Base-by-base conservation (phyloP, 176 grass and related monocot genomes). In the Oryza australiensis region DNA sequence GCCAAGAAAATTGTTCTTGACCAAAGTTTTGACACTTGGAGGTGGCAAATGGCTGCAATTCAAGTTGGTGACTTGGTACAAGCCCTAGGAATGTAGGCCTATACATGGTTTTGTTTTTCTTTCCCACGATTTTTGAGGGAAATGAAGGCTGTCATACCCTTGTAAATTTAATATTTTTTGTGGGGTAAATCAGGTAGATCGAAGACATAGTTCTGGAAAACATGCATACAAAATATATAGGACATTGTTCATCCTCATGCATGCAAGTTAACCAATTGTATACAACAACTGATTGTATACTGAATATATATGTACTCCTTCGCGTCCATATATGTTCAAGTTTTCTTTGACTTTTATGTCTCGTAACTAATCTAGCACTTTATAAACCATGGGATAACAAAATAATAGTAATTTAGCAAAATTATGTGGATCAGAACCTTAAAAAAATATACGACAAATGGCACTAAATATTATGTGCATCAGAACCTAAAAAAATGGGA, bases 1-100 rank as follows among this genome's bases (percentile, higher is more conserved):
- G 40, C 78, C 9, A 90, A 68, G 53, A 85, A 84, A 66, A 84
- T 86, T 86, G 22, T 92, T 53, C 78, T 72, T 26, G 43, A 68
- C 27, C 80, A 80, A 29, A 85, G 63, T 26, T 75, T 87, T 74
- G 73, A 87, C 53, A 79, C 86, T 53, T 93, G 88, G 94, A 85
- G 68, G 48, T 93, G 80, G 48, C 86, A 89, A 83, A 89, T 86
- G 63, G 84, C 88, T 11, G 86, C 69, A 3, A 87, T 88, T 24
- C 86, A 89, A 76, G 66, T 93, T 37, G 49, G 64, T 62, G 85
- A 49, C 62, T 79, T 97, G 38, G 84, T 97, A 49, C 88, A 93
- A 59, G 32, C 86, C 38, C 71, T 97, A 73, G 87, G 88, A 69
- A 81, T 92, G 74, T 92, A 88, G 77, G 53, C 24, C 38, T 15